A percentile compares a stretch with the other conserved stretches of the same genome.
Evolutionary conservation across 1,284 basidiomycete species (phyloP).

Genomic region (Erythrobasidium hasegawianum): DNA sequence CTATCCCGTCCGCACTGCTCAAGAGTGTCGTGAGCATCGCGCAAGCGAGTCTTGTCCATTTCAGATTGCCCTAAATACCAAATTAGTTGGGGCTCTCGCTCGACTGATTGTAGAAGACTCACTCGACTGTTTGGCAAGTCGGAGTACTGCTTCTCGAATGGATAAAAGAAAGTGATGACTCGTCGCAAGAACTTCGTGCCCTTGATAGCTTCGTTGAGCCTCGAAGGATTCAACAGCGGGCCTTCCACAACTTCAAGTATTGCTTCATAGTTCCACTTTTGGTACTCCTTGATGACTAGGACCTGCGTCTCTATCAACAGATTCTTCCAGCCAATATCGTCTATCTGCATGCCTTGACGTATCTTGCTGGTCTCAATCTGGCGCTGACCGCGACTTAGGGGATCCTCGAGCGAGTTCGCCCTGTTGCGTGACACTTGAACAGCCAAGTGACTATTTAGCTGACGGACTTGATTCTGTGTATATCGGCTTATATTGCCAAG

Average conservation of each 20-base stretch:
- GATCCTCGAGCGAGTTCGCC: slow-evolving; percentile 81
- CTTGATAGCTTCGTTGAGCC: slow-evolving; percentile 91
- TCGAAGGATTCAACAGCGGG: slow-evolving; percentile 79
- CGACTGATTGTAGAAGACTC: slow-evolving; percentile 48
- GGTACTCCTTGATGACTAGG: slow-evolving; percentile 80
- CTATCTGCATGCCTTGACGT: slow-evolving; percentile 85
- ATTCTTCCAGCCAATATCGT: slow-evolving; percentile 69
- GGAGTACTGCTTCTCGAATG: slow-evolving; percentile 79
- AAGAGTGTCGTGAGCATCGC: slow-evolving; percentile 77
- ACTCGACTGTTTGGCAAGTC: slow-evolving; percentile 62
- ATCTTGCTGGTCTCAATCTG: slow-evolving; percentile 87
- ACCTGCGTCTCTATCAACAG: slow-evolving; percentile 81
- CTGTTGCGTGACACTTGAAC: slow-evolving; percentile 51
- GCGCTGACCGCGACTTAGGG: slow-evolving; percentile 75
- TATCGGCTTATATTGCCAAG: slow-evolving; percentile 86
- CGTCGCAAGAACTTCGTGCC: slow-evolving; percentile 81
- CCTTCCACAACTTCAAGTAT: slow-evolving; percentile 88
- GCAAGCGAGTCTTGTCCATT: slow-evolving; percentile 73
- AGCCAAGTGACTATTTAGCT: slow-evolving; percentile 54
- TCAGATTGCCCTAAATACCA: slow-evolving; percentile 48
- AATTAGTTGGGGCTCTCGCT: slow-evolving; percentile 10
- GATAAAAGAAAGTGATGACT: slow-evolving; percentile 88
- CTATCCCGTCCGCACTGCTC: slow-evolving; percentile 73
- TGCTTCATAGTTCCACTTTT: slow-evolving; percentile 87
- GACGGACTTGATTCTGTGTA: slow-evolving; percentile 71